Conservation (phyloP, 257 asterid genomes). For the Leonotis leonurus region DNA sequence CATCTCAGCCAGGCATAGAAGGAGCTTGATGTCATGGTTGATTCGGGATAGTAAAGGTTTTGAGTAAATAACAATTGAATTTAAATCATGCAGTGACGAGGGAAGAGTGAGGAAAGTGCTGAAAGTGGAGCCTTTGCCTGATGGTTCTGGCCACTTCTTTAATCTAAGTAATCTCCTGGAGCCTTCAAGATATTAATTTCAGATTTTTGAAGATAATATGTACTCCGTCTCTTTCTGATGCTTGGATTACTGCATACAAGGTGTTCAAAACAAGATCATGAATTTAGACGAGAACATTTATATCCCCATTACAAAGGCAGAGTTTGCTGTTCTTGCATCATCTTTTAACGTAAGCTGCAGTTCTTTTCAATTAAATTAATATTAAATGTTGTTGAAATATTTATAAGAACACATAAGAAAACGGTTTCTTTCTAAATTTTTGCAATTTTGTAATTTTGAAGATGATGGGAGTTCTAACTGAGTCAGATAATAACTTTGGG, state of each 20-base stretch:
- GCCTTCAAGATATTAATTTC: constrained; percentile 8
- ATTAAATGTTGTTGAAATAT: not conserved
- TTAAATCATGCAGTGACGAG: constrained; percentile 68
- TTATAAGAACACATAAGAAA: too few relatives aligned
- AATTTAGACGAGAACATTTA: constrained; percentile 80
- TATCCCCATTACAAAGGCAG: constrained; percentile 84
- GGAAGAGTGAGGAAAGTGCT: constrained; percentile 89
- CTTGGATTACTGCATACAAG: constrained; percentile 33
- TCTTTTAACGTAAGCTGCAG: constrained; percentile 67
- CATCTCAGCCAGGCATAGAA: not conserved
- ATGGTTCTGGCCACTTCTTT: constrained; percentile 97
- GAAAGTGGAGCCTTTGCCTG: constrained; percentile 97
- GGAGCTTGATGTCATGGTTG: constrained; percentile 2
- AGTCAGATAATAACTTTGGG: not conserved
- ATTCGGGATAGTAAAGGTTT: not conserved
- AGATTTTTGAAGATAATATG: not conserved
- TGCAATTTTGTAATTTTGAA: not conserved
- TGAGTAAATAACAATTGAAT: not conserved
- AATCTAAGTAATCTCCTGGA: constrained; percentile 59
- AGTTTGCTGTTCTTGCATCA: constrained; percentile 72
- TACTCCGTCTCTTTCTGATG: not conserved
- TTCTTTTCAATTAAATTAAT: not conserved
- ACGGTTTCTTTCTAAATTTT: not conserved
- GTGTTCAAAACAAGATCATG: constrained; percentile 88
- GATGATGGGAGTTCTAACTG: too few relatives aligned